phyloP scores from a whole-genome alignment of 2,329 filamentous ascomycete genomes.

The Neurospora sp. region DNA sequence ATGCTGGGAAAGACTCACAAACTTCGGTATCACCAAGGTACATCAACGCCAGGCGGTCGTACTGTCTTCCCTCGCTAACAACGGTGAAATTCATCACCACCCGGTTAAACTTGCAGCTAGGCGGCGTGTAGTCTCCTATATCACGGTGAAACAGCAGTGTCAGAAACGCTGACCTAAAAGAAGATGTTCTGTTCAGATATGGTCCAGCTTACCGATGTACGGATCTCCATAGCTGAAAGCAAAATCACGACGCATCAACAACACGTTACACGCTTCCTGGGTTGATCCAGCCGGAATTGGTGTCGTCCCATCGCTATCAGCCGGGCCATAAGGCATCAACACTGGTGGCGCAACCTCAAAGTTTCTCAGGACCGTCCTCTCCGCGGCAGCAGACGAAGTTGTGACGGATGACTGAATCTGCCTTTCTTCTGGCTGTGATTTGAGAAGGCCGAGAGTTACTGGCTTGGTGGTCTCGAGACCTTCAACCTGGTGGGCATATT shows the following conservation, averaged over 20 bases:
- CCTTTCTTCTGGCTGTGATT: neutral
- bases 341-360: conserved; percentile 64
- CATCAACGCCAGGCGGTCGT: conserved; percentile 66
- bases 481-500: neutral
- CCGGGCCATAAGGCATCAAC: conserved; percentile 35
- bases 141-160: neutral
- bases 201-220: conserved; percentile 51
- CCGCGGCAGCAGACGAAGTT: conserved; percentile 9
- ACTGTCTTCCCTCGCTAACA: conserved; percentile 61
- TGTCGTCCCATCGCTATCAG: conserved; percentile 26
- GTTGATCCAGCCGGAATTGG: conserved; percentile 17
- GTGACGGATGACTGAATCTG: neutral
- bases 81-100: conserved; percentile 71
- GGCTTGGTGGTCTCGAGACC: neutral
- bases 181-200: neutral
- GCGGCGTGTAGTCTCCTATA: conserved; percentile 54
- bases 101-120: conserved; percentile 60
- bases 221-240: conserved; percentile 63
- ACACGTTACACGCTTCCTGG: conserved; percentile 35
- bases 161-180: neutral
- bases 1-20: conserved; percentile 31
- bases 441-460: neutral
- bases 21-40: conserved; percentile 70
- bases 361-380: conserved; percentile 41
- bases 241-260: conserved; percentile 65